These are phyloP conservation scores for Gymnopilus dilepis DNA, from an alignment of 768 basidiomycete species.

Conservation along the genomic window DNA sequence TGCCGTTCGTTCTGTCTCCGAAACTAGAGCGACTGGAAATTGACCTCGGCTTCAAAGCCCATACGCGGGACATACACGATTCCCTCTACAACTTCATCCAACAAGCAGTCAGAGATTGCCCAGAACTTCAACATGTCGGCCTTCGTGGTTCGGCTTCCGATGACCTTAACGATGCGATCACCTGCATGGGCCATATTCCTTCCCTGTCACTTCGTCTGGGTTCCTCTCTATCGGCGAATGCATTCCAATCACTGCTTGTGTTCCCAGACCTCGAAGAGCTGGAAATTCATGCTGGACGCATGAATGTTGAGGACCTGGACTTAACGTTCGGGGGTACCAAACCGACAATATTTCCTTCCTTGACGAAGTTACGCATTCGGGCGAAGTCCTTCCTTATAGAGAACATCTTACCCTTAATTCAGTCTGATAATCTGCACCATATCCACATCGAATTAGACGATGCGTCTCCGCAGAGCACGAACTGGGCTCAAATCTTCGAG, in stretches of 20 bases:
- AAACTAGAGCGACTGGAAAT: conserved; percentile 41
- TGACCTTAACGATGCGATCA: conserved; percentile 36
- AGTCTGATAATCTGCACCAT: conserved; percentile 35
- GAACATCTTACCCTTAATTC: conserved; percentile 40
- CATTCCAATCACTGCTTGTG: conserved; percentile 40
- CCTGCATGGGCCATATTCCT: conserved; percentile 37
- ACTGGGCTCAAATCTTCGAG: conserved; percentile 43
- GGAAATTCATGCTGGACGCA: conserved; percentile 48
- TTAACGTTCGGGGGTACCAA: conserved; percentile 14
- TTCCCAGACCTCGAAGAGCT: conserved; percentile 46
- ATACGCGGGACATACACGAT: conserved; percentile 21
- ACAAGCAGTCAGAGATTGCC: conserved; percentile 33
- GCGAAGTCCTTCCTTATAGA: conserved; percentile 39
- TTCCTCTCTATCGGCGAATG: conserved; percentile 38
- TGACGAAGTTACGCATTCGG: conserved; percentile 47
- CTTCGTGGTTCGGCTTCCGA: conserved; percentile 43
- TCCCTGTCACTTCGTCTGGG: conserved; percentile 47
- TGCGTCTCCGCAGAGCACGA: conserved; percentile 22
- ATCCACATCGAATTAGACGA: conserved; percentile 46
- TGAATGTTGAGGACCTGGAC: conserved; percentile 34
- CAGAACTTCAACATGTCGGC: conserved; percentile 38
- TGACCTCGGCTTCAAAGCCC: conserved; percentile 44
- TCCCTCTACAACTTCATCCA: conserved; percentile 33
- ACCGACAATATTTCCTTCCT: conserved; percentile 36
- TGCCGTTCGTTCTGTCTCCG: conserved; percentile 39